These are phyloP conservation scores for Echium plantagineum DNA, from an alignment of 257 asterid genomes.

Conservation along the genomic window DNA sequence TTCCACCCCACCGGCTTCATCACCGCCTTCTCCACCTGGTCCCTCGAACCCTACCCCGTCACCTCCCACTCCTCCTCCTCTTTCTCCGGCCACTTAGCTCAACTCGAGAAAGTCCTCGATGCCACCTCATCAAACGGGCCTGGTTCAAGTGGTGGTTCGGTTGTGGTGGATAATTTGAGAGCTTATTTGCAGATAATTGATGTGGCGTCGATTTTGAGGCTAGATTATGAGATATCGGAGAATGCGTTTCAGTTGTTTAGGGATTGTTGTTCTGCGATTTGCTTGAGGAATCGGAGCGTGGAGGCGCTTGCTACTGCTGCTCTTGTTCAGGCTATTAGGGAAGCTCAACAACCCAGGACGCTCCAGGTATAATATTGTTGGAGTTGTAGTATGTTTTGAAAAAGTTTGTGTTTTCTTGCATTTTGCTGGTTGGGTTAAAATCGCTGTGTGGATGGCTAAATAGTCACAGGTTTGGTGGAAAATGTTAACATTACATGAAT, in stretches of 20 bases:
- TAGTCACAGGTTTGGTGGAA: too few relatives aligned
- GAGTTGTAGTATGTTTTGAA: too few relatives aligned
- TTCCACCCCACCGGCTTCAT: constrained; percentile 84
- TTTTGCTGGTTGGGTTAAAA: too few relatives aligned
- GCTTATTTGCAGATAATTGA: constrained; percentile 94
- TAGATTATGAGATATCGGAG: constrained; percentile 82
- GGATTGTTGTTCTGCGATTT: constrained; percentile 89
- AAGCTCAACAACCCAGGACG: constrained; percentile 96
- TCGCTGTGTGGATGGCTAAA: too few relatives aligned
- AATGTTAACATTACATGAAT: too few relatives aligned
- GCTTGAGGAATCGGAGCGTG: constrained; percentile 91
- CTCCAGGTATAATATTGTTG: constrained; percentile 47
- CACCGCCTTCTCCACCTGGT: constrained; percentile 96
- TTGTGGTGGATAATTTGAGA: constrained; percentile 82
- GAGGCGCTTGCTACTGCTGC: constrained; percentile 99
- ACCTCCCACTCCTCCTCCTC: constrained; percentile 66
- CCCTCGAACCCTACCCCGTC: constrained; percentile 78
- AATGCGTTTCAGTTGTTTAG: constrained; percentile 97
- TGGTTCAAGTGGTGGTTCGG: constrained; percentile 5
- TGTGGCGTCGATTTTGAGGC: constrained; percentile 77
- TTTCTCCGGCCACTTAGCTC: constrained; percentile 87
- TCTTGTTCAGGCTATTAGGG: constrained; percentile 88
- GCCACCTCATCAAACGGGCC: constrained; percentile 14
- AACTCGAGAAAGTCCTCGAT: constrained; percentile 87
- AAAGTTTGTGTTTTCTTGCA: too few relatives aligned